Base-by-base conservation (phyloP, 306 rosid genomes). In the Cicer cuneatum region DNA sequence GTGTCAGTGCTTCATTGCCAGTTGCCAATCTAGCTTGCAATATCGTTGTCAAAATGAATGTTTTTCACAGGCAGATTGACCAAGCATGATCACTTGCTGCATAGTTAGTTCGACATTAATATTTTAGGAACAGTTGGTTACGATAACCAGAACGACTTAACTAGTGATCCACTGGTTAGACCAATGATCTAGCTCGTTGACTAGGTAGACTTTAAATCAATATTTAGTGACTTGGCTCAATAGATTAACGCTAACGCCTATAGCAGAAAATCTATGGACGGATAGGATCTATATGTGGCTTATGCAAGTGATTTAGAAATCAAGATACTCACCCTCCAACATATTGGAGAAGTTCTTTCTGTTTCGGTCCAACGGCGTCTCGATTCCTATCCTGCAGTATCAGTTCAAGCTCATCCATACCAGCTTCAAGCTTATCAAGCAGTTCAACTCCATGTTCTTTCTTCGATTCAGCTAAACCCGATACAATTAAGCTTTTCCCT, bases 261-360 rank as follows among this genome's bases (percentile, higher is more conserved):
- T 40, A 16, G 35, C 5, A 15, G 65, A 12, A 65, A 13, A 19
- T 38, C 42, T 33, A 69, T 18, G 48, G 35, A 70, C 66, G 6
- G 57, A 75, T 63, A 43, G 8, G 12, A 1, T 66, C 40, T 74
- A 54, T 72, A 29, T 13, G 62, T 37, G 24, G 80, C 73, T 72
- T 40, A 58, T 10, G 48, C 39, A 71, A 35, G 41, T 35, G 72
- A 62, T 16, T 46, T 41, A 48, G 53, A 46, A 21, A 73, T 15
- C 3, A 67, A 65, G 68, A 42, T 60, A 79, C 93, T 88, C 79
- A 94, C 99, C 96, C 85, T 15, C 96, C 93, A 51, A 92, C 93
- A 78, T 87, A 94, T 49, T 92, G 85, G 78, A 94, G 96, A 46
- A 94, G 89, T 83, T 94, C 99, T 81, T 94, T 90, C 81, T 94